A percentile compares a stretch with the other conserved stretches of the same genome.
Conservation (phyloP, 345 rosid genomes). For the Eucalyptus curtisii region DNA sequence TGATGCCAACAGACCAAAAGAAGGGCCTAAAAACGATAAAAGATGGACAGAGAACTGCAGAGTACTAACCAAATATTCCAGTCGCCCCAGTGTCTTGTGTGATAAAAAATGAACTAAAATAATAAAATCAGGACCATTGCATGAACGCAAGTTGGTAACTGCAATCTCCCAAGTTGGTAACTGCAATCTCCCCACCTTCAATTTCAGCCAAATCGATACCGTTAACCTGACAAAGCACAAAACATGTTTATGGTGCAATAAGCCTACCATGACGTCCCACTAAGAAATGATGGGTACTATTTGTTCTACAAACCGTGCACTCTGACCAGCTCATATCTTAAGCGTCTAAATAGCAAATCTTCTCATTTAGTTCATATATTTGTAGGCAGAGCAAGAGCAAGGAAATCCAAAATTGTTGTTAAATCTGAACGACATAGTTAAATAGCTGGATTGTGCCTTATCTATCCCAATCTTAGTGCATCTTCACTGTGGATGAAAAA, state of each 20-base stretch:
- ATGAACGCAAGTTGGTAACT: conserved; percentile 43
- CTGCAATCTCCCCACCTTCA: conserved; percentile 46
- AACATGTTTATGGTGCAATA: not conserved
- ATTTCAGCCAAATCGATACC: conserved; percentile 45
- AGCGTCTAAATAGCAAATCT: not conserved
- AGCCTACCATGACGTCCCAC: not conserved
- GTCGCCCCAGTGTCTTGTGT: not conserved
- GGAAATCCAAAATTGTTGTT: not conserved
- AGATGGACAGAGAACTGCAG: not conserved
- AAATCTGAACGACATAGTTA: not conserved
- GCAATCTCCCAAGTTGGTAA: conserved; percentile 58
- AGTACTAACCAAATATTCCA: not conserved
- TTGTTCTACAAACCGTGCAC: not conserved
- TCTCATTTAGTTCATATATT: not conserved
- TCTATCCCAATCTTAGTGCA: not conserved
- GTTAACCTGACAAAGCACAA: conserved; percentile 26
- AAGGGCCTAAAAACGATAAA: not conserved
- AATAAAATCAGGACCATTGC: conserved; percentile 47
- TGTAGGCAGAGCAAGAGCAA: not conserved
- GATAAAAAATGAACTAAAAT: conserved; percentile 25
- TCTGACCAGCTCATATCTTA: not conserved
- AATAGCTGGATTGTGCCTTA: not conserved
- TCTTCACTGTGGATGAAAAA: not conserved
- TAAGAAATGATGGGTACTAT: not conserved
- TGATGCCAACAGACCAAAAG: not conserved